A percentile compares a stretch with the other conserved stretches of the same genome.
Conservation (phyloP, 1,284 basidiomycete genomes). For the Tilletia horrida region DNA sequence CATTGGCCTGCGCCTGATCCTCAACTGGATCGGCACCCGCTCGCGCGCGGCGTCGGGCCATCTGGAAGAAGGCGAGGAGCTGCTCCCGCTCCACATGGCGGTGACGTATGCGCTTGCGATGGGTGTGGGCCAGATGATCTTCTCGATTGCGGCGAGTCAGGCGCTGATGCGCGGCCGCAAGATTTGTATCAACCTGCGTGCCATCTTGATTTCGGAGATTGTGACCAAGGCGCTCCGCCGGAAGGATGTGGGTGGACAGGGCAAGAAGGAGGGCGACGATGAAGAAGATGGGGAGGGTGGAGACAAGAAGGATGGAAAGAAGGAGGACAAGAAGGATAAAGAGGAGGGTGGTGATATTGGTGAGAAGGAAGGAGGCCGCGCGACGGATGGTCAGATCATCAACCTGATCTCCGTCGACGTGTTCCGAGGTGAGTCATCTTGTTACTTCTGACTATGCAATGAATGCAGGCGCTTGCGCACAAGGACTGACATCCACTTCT, state of each 20-base stretch:
- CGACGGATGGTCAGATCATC: conserved; percentile 60
- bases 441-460: neutral
- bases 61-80: conserved; percentile 25
- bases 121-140: conserved; percentile 57
- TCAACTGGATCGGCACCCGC: conserved; percentile 57
- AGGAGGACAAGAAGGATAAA: conserved; percentile 1
- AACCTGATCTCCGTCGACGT: conserved; percentile 62
- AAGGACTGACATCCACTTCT: neutral
- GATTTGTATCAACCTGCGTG: conserved; percentile 55
- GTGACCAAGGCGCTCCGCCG: conserved; percentile 61
- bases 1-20: conserved; percentile 59
- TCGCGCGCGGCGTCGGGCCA: conserved; percentile 20
- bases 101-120: conserved; percentile 60
- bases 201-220: conserved; percentile 61
- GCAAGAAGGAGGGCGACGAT: conserved; percentile 26
- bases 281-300: conserved; percentile 16
- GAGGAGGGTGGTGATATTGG: conserved; percentile 16
- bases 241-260: conserved; percentile 54
- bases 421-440: conserved; percentile 46
- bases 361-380: conserved; percentile 32
- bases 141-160: conserved; percentile 56
- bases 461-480: neutral
- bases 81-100: conserved; percentile 58
- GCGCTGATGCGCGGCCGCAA: conserved; percentile 59
- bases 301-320: conserved; percentile 2